Base-by-base conservation (phyloP, 192 early-diverging fungal genomes). In the Dissophora globulifera region DNA sequence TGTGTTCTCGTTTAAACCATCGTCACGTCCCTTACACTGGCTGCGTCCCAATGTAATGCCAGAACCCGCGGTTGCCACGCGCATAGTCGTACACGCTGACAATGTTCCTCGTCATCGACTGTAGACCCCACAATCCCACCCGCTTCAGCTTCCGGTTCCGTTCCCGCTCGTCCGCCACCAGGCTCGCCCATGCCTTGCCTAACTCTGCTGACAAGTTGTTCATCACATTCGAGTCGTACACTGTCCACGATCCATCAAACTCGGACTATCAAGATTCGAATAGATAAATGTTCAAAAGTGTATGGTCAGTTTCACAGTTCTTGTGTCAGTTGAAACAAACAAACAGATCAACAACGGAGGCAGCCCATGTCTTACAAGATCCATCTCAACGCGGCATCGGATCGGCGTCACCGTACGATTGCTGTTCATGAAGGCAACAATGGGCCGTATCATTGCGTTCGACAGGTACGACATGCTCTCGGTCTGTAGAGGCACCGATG, bases 371-470 rank as follows among this genome's bases (percentile, higher is more conserved):
- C 83, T 72, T 80, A 91, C 92, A 29, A 91, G 48, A 50, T 90
- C 85, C 80, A 95, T 85, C 38, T 89, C 88, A 15, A 94, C 85
- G 33, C 89, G 89, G 75, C 93, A 93, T 27, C 88, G 86, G 71
- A 99, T 87, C 3, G 93, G 88, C 25, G 95, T 91, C 38, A 90
- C 86, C 19, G 91, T 95, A n/a, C 91, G 88, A 65, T 96, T 92
- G 3, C 93, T 88, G 71, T 98, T 98, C 87, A 99, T 93, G 63
- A 92, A 99, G 15, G 89, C 97, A 0, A 98, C 95, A 41, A 98
- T 85, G 1, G 97, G 96, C 5, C 97, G 88, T 23, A 98, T 90
- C 59, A 96, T 81, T 20, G 96, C 95, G 20, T 88, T 88, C 58
- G 83, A 92, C 50, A 97, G 68, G 50, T 96, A 95, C 6, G 87